These are phyloP conservation scores for Aspergillus sp. DNA, from an alignment of 2,329 filamentous ascomycete species.

Conservation along the genomic window DNA sequence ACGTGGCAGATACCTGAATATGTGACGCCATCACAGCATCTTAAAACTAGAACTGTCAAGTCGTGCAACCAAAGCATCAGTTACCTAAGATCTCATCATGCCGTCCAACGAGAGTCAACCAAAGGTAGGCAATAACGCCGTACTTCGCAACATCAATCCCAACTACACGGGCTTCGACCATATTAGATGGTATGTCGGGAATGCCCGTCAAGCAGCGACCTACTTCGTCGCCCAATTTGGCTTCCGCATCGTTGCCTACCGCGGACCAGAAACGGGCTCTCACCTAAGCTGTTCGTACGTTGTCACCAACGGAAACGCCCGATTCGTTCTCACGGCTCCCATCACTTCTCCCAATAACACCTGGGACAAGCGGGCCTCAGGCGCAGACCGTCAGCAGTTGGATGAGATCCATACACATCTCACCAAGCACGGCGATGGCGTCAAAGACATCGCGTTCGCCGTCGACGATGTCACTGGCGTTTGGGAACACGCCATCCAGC, in stretches of 20 bases:
- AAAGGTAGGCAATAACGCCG: slow-evolving; percentile 43
- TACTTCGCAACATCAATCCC: slow-evolving; percentile 44
- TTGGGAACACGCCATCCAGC: slow-evolving; percentile 66
- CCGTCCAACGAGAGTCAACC: background rate
- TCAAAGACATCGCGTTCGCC: slow-evolving; percentile 86
- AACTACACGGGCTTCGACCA: slow-evolving; percentile 65
- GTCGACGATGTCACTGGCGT: slow-evolving; percentile 79
- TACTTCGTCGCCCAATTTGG: slow-evolving; percentile 84
- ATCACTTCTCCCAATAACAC: slow-evolving; percentile 60
- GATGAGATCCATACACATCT: slow-evolving; percentile 75
- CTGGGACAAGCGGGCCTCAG: slow-evolving; percentile 51
- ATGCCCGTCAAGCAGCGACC: slow-evolving; percentile 85
- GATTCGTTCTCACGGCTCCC: slow-evolving; percentile 82
- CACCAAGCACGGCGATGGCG: slow-evolving; percentile 78
- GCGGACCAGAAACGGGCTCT: slow-evolving; percentile 81
- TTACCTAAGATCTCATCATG: background rate
- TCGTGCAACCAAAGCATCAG: background rate
- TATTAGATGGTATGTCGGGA: slow-evolving; percentile 89
- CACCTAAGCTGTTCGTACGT: slow-evolving; percentile 78
- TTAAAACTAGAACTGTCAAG: background rate
- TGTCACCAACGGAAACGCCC: slow-evolving; percentile 71
- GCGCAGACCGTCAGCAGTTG: slow-evolving; percentile 59
- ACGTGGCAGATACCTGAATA: background rate
- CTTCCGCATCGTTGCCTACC: slow-evolving; percentile 76
- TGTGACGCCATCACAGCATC: background rate